Conservation (phyloP, 768 basidiomycete genomes). For the Leccinellum albellum region DNA sequence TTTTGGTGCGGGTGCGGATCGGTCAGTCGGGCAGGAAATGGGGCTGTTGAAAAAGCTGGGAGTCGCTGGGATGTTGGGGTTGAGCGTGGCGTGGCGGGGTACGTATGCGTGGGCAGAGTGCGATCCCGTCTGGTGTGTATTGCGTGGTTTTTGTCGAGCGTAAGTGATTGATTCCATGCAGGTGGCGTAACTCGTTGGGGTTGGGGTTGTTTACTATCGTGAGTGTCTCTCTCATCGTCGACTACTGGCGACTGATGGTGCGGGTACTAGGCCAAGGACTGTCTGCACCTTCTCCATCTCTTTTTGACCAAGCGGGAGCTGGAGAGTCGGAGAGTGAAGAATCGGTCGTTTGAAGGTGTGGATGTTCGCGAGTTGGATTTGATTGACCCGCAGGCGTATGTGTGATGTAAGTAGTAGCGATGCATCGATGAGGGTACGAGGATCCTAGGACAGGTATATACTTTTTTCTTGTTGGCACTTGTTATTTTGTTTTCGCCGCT, state of each 20-base stretch:
- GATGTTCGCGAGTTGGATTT: conserved; percentile 65
- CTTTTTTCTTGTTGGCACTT: background rate
- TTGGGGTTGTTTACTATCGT: conserved; percentile 67
- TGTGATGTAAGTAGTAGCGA: background rate
- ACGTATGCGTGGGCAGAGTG: conserved; percentile 59
- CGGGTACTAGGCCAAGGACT: conserved; percentile 57
- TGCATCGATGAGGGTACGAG: too few species aligned
- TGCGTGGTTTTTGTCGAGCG: background rate
- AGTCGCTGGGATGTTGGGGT: conserved; percentile 33
- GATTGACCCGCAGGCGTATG: conserved; percentile 34
- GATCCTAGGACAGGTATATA: too few species aligned
- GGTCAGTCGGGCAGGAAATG: conserved; percentile 4
- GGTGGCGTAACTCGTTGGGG: conserved; percentile 69
- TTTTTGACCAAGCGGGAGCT: conserved; percentile 71
- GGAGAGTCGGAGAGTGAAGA: conserved; percentile 64
- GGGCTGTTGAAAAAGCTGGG: conserved; percentile 24
- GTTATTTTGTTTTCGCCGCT: background rate
- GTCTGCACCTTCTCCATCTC: conserved; percentile 60
- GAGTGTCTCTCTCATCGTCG: conserved; percentile 15
- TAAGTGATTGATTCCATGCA: conserved; percentile 8
- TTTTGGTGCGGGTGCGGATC: conserved; percentile 16
- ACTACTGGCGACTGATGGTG: background rate
- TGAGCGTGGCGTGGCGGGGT: conserved; percentile 52
- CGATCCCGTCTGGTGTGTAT: conserved; percentile 66
- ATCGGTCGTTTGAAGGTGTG: conserved; percentile 69